Conservation (phyloP, 1,284 basidiomycete species). For the Ustilago hordei region DNA sequence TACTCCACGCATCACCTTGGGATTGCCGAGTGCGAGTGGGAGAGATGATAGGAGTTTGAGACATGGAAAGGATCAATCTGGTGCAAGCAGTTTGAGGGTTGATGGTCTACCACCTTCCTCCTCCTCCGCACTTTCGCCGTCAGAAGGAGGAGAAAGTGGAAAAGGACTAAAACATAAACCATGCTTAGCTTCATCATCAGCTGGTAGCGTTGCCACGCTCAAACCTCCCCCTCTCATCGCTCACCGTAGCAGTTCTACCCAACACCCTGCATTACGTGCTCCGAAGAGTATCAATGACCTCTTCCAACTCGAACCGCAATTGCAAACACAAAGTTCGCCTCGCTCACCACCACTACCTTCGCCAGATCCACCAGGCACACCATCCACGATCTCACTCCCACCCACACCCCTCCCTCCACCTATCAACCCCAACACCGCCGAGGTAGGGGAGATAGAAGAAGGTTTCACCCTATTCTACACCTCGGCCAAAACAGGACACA, state of each 20-base stretch:
- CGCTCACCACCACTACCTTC: constrained; percentile 1
- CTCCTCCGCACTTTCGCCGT: not conserved
- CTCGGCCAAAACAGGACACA: constrained; percentile 48
- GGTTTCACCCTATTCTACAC: constrained; percentile 65
- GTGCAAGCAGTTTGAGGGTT: not conserved
- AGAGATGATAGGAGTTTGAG: constrained; percentile 11
- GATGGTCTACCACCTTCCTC: not conserved
- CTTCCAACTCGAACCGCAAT: constrained; percentile 14
- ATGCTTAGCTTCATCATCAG: constrained; percentile 21
- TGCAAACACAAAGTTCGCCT: not conserved
- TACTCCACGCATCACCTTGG: constrained; percentile 18
- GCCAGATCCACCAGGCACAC: constrained; percentile 9
- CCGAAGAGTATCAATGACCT: constrained; percentile 49
- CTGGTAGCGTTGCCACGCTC: constrained; percentile 14
- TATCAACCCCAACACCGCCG: not conserved
- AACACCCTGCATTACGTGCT: constrained; percentile 7
- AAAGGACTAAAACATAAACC: constrained; percentile 12
- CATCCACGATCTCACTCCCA: constrained; percentile 23
- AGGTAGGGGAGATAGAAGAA: constrained; percentile 24
- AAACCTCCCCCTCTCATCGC: constrained; percentile 4
- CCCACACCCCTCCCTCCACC: not conserved
- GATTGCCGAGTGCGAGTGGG: not conserved
- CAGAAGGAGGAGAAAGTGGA: not conserved
- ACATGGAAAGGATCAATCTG: constrained; percentile 4
- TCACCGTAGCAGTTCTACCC: not conserved